Base-by-base conservation (phyloP, 129 eudicot species). In the Glebionis coronaria region DNA sequence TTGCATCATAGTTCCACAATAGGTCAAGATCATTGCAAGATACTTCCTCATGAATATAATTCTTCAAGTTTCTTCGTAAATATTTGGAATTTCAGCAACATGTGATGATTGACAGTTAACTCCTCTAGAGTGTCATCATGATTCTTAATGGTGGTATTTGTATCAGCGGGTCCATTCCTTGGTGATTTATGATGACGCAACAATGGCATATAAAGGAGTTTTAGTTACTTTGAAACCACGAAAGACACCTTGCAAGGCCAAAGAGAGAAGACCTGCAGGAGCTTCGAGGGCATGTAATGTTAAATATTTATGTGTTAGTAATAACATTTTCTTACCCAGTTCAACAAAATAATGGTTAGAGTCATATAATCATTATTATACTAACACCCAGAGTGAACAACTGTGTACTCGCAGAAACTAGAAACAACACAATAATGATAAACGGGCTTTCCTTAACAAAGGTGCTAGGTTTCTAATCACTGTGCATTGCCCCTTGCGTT, bases 361-460 rank as follows among this genome's bases (percentile, higher is more conserved):
- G 5, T 54, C 13, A 54, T 3, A 21, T 58, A 67, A 49, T 27
- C 23, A 40, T 49, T 21, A 12, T 65, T n/a, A n/a, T n/a, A n/a
- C n/a, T n/a, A n/a, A 56, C 99, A 94, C 35, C 99, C 97, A 11
- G 99, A 81, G 70, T 94, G 88, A 82, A 94, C 99, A 59, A 94
- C 90, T 21, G 97, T 94, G 53, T 84, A 94, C 65, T 94, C 94
- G 3, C 99, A 84, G 80, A 94, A 94, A 78, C 99, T 94, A 52
- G 99, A 94, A 68, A 94, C 99, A 21, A 95, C 99, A 70, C 99
- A 90, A 68, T 94, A 85, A 62, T 94, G 99, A 78, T 82, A 94
- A 68, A 87, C 40, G 42, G 99, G 97, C 60, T 81, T 90, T 69
- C 97, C 95, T 45, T 83, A 14, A 94, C 13, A 9, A 82, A 84